Evolutionary conservation across 495 filamentous ascomycete species (phyloP).

Genomic region (Cetradonia linearis): DNA sequence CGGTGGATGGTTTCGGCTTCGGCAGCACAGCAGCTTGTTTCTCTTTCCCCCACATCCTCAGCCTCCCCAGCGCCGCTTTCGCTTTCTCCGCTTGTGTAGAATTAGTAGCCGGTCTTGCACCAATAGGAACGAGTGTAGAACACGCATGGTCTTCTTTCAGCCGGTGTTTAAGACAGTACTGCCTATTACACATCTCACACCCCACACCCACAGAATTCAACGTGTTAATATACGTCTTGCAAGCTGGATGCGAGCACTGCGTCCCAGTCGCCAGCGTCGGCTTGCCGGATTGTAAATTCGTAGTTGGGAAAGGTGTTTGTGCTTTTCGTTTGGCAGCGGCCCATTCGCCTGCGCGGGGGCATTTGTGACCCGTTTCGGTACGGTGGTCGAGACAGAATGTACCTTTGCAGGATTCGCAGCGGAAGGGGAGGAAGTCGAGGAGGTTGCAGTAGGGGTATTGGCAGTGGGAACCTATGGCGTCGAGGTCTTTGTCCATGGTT

Average conservation of each 20-base stretch:
- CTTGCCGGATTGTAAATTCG: constrained; percentile 28
- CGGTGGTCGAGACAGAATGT: constrained; percentile 95
- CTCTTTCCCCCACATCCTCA: constrained; percentile 58
- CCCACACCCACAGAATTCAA: constrained; percentile 66
- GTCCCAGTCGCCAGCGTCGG: constrained; percentile 51
- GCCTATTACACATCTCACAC: constrained; percentile 66
- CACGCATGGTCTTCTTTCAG: constrained; percentile 84
- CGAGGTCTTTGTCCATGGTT: constrained; percentile 59
- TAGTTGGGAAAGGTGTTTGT: constrained; percentile 8
- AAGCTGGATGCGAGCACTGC: constrained; percentile 63
- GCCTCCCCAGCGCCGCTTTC: constrained; percentile 50
- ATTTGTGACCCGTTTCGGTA: constrained; percentile 73
- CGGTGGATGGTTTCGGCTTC: constrained; percentile 49
- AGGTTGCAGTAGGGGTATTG: constrained; percentile 82
- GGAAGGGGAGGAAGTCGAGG: constrained; percentile 94
- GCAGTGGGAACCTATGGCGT: constrained; percentile 83
- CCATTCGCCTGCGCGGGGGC: constrained; percentile 77
- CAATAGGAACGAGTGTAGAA: constrained; percentile 55
- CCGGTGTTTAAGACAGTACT: constrained; percentile 90
- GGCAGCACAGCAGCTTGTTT: constrained; percentile 42
- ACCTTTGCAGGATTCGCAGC: constrained; percentile 75
- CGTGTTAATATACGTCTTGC: constrained; percentile 82
- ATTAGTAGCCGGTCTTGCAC: constrained; percentile 41
- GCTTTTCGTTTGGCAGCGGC: constrained; percentile 34
- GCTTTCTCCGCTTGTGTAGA: constrained; percentile 43